Conservation (phyloP, 306 rosid species). For the Dalbergia cochinchinensis region DNA sequence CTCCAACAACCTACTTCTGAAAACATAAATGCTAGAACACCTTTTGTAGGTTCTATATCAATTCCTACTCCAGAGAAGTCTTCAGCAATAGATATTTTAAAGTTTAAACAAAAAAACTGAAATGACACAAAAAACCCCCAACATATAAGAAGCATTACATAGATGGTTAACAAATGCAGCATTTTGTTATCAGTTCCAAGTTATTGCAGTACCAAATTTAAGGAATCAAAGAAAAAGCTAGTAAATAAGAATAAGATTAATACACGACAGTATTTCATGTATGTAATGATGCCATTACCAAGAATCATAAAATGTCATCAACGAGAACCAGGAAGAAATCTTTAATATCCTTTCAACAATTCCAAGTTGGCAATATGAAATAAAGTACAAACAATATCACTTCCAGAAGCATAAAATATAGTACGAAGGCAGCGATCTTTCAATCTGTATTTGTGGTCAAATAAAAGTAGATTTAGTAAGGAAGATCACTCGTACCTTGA, state of each 20-base stretch:
- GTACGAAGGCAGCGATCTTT: not conserved
- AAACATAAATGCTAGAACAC: constrained; percentile 29
- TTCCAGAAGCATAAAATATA: constrained; percentile 1
- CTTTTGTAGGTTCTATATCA: constrained; percentile 8
- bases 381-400: constrained; percentile 10
- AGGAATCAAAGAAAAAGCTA: constrained; percentile 19
- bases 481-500: not conserved
- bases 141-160: constrained; percentile 7
- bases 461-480: not conserved
- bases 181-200: constrained; percentile 15
- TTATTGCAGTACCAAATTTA: not conserved
- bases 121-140: not conserved
- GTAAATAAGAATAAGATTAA: not conserved
- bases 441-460: constrained; percentile 17
- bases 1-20: constrained; percentile 1
- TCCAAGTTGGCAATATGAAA: constrained; percentile 4
- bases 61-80: not conserved
- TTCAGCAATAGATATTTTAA: constrained; percentile 24
- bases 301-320: constrained; percentile 9
- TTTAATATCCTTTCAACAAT: constrained; percentile 21
- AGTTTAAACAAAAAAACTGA: not conserved
- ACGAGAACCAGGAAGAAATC: constrained; percentile 34
- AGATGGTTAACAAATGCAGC: constrained; percentile 3
- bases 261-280: constrained; percentile 19
- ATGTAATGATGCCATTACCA: not conserved